These are phyloP conservation scores for Aegilops tauschii DNA, from an alignment of 176 grass and related monocot species.

Conservation along the genomic window DNA sequence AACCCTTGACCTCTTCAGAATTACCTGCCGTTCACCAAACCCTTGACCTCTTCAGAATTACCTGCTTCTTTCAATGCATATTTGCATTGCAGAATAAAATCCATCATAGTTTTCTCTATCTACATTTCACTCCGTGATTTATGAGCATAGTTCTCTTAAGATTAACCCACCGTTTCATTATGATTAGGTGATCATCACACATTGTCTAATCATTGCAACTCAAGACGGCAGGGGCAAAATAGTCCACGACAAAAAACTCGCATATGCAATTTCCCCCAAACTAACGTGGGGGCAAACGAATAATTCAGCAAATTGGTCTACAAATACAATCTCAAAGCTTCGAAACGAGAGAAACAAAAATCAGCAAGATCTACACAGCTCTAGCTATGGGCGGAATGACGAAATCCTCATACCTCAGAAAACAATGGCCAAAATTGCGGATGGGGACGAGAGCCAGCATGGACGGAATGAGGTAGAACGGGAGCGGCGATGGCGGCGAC, in stretches of 20 bases:
- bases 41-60: conserved; percentile 25
- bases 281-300: not conserved
- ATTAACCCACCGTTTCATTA: conserved; percentile 11
- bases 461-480: not conserved
- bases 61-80: not conserved
- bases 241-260: not conserved
- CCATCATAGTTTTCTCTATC: not conserved
- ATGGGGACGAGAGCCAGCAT: not conserved
- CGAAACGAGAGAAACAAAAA: not conserved
- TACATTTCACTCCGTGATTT: not conserved
- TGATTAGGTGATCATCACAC: conserved; percentile 29
- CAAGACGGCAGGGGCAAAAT: not conserved
- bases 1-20: conserved; percentile 32
- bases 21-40: conserved; percentile 21
- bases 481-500: not conserved
- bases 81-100: not conserved
- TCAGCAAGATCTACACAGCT: not conserved
- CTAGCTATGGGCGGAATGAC: not conserved
- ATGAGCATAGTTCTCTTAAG: not conserved
- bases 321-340: not conserved
- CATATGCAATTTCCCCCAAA: not conserved
- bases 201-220: not conserved
- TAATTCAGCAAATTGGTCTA: not conserved
- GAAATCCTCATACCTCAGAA: not conserved
- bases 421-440: not conserved